Conservation (phyloP, 1,284 basidiomycete species). For the Sanguinoderma infundibulare region DNA sequence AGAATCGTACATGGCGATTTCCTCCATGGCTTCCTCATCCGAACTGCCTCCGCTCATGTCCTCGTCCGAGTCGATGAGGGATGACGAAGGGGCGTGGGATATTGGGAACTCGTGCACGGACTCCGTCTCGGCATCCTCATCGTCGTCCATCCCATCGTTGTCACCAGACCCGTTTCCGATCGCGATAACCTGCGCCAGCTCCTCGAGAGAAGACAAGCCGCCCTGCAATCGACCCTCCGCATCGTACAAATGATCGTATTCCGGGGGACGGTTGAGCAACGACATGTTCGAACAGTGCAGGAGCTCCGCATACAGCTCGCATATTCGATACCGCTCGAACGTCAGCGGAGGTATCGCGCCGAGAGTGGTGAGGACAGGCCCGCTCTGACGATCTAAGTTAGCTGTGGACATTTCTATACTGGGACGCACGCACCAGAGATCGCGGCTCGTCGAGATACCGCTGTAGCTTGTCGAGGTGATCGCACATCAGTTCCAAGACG, state of each 20-base stretch:
- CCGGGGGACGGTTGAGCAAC: constrained; percentile 82
- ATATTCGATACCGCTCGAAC: constrained; percentile 95
- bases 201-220: constrained; percentile 80
- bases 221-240: constrained; percentile 80
- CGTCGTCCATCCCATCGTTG: constrained; percentile 58
- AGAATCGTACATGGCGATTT: constrained; percentile 74
- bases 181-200: constrained; percentile 80
- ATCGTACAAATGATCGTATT: constrained; percentile 72
- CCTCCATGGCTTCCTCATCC: constrained; percentile 78
- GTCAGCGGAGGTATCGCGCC: constrained; percentile 83
- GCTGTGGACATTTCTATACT: constrained; percentile 1
- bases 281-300: constrained; percentile 99
- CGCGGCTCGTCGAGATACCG: constrained; percentile 74
- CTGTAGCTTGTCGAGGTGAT: constrained; percentile 75
- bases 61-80: constrained; percentile 72
- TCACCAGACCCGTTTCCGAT: constrained; percentile 61
- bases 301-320: constrained; percentile 96
- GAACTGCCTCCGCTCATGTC: constrained; percentile 74
- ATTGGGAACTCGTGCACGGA: constrained; percentile 78
- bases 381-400: constrained; percentile 47
- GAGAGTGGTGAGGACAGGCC: constrained; percentile 72
- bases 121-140: constrained; percentile 66
- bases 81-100: constrained; percentile 57
- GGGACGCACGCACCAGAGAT: constrained; percentile 61
- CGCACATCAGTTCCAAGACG: constrained; percentile 80